phyloP scores from a whole-genome alignment of 2,329 filamentous ascomycete species.

The Venturiaceae sp. region DNA sequence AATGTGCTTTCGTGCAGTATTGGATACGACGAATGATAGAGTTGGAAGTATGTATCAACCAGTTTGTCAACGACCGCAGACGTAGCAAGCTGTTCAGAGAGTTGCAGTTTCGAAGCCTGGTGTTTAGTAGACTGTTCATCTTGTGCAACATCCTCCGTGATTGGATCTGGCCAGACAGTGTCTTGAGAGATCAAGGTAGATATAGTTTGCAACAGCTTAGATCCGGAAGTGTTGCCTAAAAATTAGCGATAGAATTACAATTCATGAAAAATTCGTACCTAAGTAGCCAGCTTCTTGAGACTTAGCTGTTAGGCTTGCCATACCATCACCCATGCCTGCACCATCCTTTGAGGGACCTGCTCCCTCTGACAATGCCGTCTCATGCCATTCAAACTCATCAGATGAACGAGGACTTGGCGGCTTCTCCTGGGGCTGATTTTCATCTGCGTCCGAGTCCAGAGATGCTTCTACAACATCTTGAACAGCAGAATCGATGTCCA shows the following conservation, averaged over 20 bases:
- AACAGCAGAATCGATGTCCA: conserved; percentile 3
- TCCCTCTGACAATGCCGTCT: conserved; percentile 4
- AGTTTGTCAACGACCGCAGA: conserved; percentile 10
- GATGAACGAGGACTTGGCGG: neutral
- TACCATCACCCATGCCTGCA: conserved; percentile 1
- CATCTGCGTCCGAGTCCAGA: neutral
- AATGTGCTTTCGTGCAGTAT: conserved; percentile 11
- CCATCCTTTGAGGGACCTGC: neutral
- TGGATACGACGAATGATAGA: conserved; percentile 12
- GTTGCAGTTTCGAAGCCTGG: neutral
- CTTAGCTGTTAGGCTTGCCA: conserved; percentile 7
- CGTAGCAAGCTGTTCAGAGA: conserved; percentile 5
- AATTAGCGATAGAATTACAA: neutral
- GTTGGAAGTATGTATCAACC: conserved; percentile 11
- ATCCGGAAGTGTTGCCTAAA: conserved; percentile 11
- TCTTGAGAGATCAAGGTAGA: conserved; percentile 10
- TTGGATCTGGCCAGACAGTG: neutral
- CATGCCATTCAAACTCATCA: conserved; percentile 8
- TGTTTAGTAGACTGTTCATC: neutral
- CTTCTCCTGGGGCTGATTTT: neutral
- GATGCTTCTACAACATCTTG: neutral
- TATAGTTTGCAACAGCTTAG: conserved; percentile 11
- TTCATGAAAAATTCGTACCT: conserved; percentile 1
- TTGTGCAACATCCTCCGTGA: neutral
- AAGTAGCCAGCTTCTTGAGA: conserved; percentile 10